A percentile compares a stretch with the other conserved stretches of the same genome.
Conservation (phyloP, 371 early-diverging fungal genomes). For the Apophysomyces ossiformis region DNA sequence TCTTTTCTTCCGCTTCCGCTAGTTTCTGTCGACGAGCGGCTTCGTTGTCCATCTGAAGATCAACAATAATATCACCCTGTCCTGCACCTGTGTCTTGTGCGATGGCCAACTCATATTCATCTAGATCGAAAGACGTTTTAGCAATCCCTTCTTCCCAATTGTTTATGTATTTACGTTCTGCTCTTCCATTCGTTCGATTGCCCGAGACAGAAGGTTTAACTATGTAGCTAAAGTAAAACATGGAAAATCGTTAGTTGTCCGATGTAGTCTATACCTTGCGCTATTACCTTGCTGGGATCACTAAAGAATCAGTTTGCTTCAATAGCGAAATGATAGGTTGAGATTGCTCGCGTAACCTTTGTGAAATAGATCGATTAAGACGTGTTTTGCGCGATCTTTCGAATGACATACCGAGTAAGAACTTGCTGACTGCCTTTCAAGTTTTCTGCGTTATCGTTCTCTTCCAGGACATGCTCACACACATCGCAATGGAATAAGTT, state of each 20-base stretch:
- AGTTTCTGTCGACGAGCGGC: slow-evolving; percentile 71
- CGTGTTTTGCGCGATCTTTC: too few species aligned
- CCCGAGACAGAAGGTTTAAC: slow-evolving; percentile 39
- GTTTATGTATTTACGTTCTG: slow-evolving; percentile 22
- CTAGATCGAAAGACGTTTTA: slow-evolving; percentile 9
- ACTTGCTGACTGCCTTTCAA: slow-evolving; percentile 52
- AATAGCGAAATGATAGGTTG: slow-evolving; percentile 82
- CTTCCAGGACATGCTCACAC: slow-evolving; percentile 63
- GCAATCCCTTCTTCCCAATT: not conserved
- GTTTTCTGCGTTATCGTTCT: slow-evolving; percentile 71
- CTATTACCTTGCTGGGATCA: slow-evolving; percentile 65
- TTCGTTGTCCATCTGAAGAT: slow-evolving; percentile 77
- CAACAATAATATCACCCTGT: slow-evolving; percentile 78
- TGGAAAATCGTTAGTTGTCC: not conserved
- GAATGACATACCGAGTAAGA: slow-evolving; percentile 26
- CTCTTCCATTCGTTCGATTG: slow-evolving; percentile 26
- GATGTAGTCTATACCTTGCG: not conserved
- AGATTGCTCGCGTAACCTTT: slow-evolving; percentile 79
- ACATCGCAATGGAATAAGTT: slow-evolving; percentile 65
- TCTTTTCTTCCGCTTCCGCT: slow-evolving; percentile 73
- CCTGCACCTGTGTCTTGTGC: slow-evolving; percentile 78
- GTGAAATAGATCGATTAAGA: not conserved
- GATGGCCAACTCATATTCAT: slow-evolving; percentile 65
- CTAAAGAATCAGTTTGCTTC: slow-evolving; percentile 79
- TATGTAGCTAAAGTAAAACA: slow-evolving; percentile 38